Evolutionary conservation across 306 rosid species (phyloP).

Genomic region (apple (Malus domestica)): DNA sequence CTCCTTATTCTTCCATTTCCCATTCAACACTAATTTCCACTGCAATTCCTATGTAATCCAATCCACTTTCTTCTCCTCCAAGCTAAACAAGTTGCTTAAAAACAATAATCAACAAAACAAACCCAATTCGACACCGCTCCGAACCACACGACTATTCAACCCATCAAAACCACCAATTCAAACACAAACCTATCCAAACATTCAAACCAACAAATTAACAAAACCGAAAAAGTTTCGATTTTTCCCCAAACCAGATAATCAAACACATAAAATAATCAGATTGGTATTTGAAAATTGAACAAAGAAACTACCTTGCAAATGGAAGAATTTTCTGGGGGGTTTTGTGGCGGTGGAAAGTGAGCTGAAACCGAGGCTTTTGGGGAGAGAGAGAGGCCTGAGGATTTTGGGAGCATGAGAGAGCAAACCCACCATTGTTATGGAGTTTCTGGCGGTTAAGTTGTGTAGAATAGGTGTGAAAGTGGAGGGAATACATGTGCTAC

Average conservation of each 20-base stretch:
- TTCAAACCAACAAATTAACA: not conserved
- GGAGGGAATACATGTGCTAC: conserved; percentile 27
- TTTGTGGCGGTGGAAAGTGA: conserved; percentile 32
- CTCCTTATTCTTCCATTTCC: not conserved
- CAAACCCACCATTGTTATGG: conserved; percentile 39
- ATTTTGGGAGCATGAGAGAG: conserved; percentile 36
- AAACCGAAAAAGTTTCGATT: not conserved
- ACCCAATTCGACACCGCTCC: not conserved
- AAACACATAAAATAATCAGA: not conserved
- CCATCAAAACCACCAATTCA: not conserved
- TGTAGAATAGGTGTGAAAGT: conserved; percentile 36
- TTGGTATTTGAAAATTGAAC: not conserved
- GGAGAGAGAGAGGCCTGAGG: conserved; percentile 17
- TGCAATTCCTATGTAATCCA: not conserved
- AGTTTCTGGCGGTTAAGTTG: conserved; percentile 21
- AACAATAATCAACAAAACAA: not conserved
- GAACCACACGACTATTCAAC: not conserved
- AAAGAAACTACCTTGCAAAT: conserved; percentile 55
- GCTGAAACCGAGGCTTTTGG: conserved; percentile 30
- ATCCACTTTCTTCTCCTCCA: not conserved
- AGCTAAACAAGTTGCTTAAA: not conserved
- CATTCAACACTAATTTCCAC: not conserved
- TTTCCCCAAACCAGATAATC: not conserved
- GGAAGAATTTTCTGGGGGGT: conserved; percentile 34
- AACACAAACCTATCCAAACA: not conserved